Conservation (phyloP, 1,284 basidiomycete genomes). For the Irpex sp. region DNA sequence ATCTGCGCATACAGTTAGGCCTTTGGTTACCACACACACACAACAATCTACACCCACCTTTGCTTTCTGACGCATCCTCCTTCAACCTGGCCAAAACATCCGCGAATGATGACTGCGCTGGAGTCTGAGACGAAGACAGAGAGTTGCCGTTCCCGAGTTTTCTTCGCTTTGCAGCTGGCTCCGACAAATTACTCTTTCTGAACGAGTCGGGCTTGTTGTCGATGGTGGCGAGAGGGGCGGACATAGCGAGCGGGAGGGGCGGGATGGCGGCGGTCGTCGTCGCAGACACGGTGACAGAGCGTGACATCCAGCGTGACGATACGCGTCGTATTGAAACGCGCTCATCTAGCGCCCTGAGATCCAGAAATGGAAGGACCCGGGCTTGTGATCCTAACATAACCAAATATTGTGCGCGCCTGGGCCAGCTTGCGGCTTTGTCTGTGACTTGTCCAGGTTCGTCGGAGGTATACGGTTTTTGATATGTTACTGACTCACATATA, state of each 20-base stretch:
- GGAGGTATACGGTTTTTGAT: background rate
- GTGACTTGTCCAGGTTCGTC: background rate
- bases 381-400: background rate
- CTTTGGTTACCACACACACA: no score
- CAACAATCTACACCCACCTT: slow-evolving; percentile 28
- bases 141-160: background rate
- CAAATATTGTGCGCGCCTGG: background rate
- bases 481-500: background rate
- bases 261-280: background rate
- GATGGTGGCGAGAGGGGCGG: background rate
- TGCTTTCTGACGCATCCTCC: slow-evolving; percentile 51
- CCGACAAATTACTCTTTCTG: background rate
- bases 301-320: background rate
- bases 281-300: background rate
- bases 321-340: background rate
- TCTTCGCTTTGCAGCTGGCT: background rate
- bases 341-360: background rate
- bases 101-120: slow-evolving; percentile 52
- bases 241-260: background rate
- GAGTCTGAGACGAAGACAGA: background rate
- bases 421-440: background rate
- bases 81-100: slow-evolving; percentile 75
- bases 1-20: slow-evolving; percentile 27
- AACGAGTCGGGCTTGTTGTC: background rate
- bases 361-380: background rate